Evolutionary conservation across 139 green algal species (phyloP).

Genomic region (Micractinium sp.): DNA sequence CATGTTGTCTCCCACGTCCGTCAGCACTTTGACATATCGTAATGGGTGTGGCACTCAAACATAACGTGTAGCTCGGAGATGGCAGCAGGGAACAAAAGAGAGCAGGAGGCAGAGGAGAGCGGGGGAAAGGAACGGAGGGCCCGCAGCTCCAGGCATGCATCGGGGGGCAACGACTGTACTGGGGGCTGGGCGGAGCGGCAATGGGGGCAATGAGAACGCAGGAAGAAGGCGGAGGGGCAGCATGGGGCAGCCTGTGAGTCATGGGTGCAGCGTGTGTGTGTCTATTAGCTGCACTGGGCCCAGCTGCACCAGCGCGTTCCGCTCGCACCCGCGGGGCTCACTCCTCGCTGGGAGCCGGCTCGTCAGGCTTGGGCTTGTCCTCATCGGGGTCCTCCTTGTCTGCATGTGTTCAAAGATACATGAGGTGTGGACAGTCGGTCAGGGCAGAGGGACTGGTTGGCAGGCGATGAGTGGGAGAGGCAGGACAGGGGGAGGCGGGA

Average conservation of each 20-base stretch:
- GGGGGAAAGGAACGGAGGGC: neutral
- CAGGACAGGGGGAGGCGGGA: neutral
- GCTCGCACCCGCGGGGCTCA: too few species aligned
- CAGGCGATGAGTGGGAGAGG: neutral
- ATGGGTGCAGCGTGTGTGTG: too few species aligned
- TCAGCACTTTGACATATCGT: neutral
- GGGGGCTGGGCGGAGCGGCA: too few species aligned
- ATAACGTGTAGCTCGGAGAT: neutral
- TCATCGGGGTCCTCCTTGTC: slow-evolving; percentile 62
- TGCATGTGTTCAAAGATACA: neutral
- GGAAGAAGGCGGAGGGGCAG: too few species aligned
- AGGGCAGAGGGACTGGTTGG: too few species aligned
- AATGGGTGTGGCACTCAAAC: neutral
- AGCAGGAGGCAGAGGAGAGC: neutral
- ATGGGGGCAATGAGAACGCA: too few species aligned
- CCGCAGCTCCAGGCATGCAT: neutral
- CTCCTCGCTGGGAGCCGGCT: slow-evolving; percentile 33
- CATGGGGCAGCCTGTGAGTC: too few species aligned
- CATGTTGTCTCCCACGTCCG: neutral
- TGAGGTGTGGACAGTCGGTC: too few species aligned
- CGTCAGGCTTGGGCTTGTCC: slow-evolving; percentile 55
- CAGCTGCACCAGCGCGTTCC: too few species aligned
- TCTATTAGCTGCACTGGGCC: neutral
- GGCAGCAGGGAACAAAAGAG: neutral
- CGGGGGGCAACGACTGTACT: too few species aligned